Evolutionary conservation across 352 stramenopile genomes (phyloP), one percentile per base, ranked within the genome.

Genomic region (Phytopythium ostracodes): DNA sequence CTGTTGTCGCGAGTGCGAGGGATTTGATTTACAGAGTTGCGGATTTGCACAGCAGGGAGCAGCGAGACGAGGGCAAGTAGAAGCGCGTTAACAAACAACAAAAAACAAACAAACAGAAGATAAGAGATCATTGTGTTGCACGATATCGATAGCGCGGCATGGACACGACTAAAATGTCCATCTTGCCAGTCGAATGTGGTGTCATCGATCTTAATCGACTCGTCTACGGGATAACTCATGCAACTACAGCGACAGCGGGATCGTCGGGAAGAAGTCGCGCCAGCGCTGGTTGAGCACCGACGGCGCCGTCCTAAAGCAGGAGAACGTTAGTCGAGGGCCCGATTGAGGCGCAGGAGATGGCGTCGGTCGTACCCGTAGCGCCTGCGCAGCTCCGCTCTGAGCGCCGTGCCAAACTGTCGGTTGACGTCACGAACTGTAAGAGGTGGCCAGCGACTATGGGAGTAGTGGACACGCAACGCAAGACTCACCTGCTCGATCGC

Each of bases 361-460:
- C n/a, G n/a, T n/a, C n/a, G n/a, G n/a, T n/a, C 73, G 52, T 44
- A 90, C 78, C 78, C 81, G 55, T 88, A 87, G 52, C 81, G 81
- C 58, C 77, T 80, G 22, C 71, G 73, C 10, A 91, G 49, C 53
- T 88, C 73, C 33, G 46, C 46, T 40, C 85, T 77, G 31, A 89
- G 62, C 36, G 87, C 77, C 18, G 62, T 63, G 14, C 71, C 70
- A 62, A 89, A 91, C 70, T 89, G 59, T 56, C 36, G 11, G 27
- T n/a, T 17, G 9, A 24, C 12, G 24, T 53, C 22, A 53, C 11
- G 6, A 35, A 20, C 42, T 24, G 42, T 47, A 10, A 38, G 33
- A 4, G 33, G 10, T 38, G 33, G 14, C 7, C 33, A 14, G 6
- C 14, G 33, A 12, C 10, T 5, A 15, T 14, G 33, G 6, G 18